Conservation (phyloP, 768 basidiomycete species). For the Hygrocybe punicea region DNA sequence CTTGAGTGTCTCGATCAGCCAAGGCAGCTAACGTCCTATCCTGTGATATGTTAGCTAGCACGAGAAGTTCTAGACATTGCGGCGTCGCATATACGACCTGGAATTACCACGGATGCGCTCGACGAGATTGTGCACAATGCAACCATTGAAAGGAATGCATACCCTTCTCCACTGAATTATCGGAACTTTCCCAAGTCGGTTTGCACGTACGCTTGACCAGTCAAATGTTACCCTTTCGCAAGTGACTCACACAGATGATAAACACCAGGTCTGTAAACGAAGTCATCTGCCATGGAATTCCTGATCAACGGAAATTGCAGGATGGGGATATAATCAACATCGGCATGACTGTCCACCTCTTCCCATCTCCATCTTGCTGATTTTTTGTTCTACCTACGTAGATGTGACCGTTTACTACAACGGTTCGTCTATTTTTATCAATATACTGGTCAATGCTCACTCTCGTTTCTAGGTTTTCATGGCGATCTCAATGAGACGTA, state of each 20-base stretch:
- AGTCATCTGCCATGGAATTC: constrained; percentile 95
- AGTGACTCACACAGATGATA: constrained; percentile 1
- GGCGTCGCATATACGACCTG: constrained; percentile 82
- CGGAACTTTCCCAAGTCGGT: constrained; percentile 90
- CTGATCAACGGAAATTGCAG: constrained; percentile 74
- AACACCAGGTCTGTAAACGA: constrained; percentile 80
- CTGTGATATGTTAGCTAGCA: constrained; percentile 52
- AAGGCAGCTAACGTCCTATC: neutral
- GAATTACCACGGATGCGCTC: constrained; percentile 92
- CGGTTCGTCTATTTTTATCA: constrained; percentile 40
- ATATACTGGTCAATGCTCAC: neutral
- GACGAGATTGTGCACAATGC: constrained; percentile 93
- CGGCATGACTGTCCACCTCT: constrained; percentile 43
- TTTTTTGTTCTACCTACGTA: constrained; percentile 25
- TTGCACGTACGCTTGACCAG: constrained; percentile 70
- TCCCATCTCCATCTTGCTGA: constrained; percentile 6
- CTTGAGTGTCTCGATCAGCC: neutral
- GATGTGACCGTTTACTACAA: constrained; percentile 80
- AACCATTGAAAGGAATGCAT: constrained; percentile 83
- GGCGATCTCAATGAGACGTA: constrained; percentile 92
- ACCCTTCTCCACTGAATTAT: constrained; percentile 94
- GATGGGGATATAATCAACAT: constrained; percentile 98
- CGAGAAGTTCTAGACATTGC: constrained; percentile 93
- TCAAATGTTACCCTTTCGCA: neutral
- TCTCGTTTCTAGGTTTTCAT: constrained; percentile 64